These are phyloP conservation scores for Leccinum fuscescens DNA, from an alignment of 1,284 basidiomycete genomes.

Conservation along the genomic window DNA sequence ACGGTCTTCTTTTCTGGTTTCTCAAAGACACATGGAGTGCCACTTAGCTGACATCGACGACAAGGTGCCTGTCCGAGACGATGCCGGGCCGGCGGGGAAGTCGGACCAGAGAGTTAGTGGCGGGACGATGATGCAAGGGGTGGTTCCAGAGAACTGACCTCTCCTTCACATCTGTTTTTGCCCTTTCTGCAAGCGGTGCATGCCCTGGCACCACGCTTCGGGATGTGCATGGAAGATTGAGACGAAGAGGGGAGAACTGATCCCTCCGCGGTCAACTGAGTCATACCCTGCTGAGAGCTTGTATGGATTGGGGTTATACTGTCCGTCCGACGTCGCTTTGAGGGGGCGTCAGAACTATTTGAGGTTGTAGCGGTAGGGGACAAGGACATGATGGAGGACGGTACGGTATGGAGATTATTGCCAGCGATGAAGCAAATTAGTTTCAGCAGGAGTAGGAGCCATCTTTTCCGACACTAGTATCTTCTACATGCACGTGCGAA, in stretches of 20 bases:
- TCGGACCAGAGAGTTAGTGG: conserved; percentile 53
- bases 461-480: conserved; percentile 12
- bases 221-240: conserved; percentile 52
- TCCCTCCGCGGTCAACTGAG: conserved; percentile 24
- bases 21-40: conserved; percentile 85
- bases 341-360: conserved; percentile 33
- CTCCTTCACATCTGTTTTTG: conserved; percentile 91
- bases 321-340: conserved; percentile 37
- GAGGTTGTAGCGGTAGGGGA: conserved; percentile 35
- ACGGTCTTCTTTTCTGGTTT: conserved; percentile 84
- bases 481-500: conserved; percentile 19
- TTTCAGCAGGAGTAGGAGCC: conserved; percentile 13
- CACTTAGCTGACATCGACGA: conserved; percentile 83
- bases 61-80: conserved; percentile 69
- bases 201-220: conserved; percentile 76
- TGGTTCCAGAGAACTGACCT: conserved; percentile 47
- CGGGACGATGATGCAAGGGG: conserved; percentile 28
- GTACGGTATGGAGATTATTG: conserved; percentile 10
- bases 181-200: conserved; percentile 85
- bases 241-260: conserved; percentile 15
- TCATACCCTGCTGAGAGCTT: conserved; percentile 23
- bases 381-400: conserved; percentile 32
- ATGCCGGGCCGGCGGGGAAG: conserved; percentile 60
- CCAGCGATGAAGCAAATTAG: conserved; percentile 14
- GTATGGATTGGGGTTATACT: conserved; percentile 21